Percentiles rank a stretch among this genome's conserved stretches.
Evolutionary conservation across 2,329 filamentous ascomycete genomes (phyloP).

Genomic region (Xylaria sp.): DNA sequence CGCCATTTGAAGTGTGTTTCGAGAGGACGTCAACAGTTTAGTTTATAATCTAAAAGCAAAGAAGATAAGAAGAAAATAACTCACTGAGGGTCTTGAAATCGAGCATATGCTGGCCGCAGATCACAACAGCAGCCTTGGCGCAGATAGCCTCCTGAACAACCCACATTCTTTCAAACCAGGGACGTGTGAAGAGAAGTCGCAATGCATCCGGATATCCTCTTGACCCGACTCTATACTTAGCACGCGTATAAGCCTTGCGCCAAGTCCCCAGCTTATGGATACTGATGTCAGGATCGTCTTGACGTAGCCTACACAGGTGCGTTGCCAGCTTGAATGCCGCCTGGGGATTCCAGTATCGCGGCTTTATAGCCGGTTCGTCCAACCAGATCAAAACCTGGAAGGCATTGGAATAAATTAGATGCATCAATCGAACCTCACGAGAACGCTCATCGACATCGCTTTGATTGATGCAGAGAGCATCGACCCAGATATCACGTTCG

Average conservation of each 20-base stretch:
- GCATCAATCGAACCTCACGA: background rate
- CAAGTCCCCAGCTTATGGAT: background rate
- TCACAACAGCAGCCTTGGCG: background rate
- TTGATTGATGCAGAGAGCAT: constrained; percentile 13
- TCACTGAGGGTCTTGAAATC: constrained; percentile 3
- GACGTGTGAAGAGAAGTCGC: background rate
- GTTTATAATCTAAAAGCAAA: no score
- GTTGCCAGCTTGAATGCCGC: background rate
- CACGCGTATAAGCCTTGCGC: background rate
- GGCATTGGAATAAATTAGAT: background rate
- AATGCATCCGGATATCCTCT: background rate
- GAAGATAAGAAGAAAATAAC: no score
- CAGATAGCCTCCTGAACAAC: constrained; percentile 5
- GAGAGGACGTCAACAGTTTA: no score
- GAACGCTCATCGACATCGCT: background rate
- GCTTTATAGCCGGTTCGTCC: background rate
- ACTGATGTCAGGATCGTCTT: background rate
- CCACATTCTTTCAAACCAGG: constrained; percentile 13
- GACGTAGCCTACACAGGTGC: background rate
- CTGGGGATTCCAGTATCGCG: constrained; percentile 2
- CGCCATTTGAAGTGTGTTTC: no score
- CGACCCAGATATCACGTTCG: constrained; percentile 3
- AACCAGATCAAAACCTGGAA: background rate
- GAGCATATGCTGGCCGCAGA: background rate
- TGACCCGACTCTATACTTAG: background rate